Evolutionary conservation across 2,329 filamentous ascomycete species (phyloP), one percentile per base, ranked within the genome.

Genomic region (Coniochaeta sp.): DNA sequence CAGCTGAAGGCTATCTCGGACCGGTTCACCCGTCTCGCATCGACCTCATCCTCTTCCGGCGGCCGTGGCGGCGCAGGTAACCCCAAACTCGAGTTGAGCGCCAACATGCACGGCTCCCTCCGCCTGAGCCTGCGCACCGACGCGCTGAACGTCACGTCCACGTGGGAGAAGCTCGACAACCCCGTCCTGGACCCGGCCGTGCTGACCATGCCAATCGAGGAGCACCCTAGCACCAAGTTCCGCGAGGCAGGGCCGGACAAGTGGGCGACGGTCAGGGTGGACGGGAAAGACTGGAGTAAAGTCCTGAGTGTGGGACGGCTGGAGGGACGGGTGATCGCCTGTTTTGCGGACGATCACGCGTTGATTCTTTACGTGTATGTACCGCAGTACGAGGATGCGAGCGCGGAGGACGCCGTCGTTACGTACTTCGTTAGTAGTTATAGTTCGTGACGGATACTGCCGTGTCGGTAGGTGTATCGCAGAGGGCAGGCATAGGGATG

Each of bases 1-100:
- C 91, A 96, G 63, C 77, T 99, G 53, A 96, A 97, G 65, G 87
- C 86, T 56, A 94, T 99, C 56, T 95, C 90, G 4, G 94, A 99
- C 67, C 85, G 94, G 50, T 97, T 97, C 70, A 97, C 91, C 38
- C 92, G 89, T 63, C 81, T 97, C 3, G 89, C 89, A 3, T 70
- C 80, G 48, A 72, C 75, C 20, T 72, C 65, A n/a, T 60, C 63
- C 3, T 55, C 58, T 30, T 54, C 81, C 5, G 67, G 35, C 5
- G 45, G n/a, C 6, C 9, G 48, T 30, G 30, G 47, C 27, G 31
- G 58, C 51, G 55, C 53, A 20, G 51, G 51, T 12, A 71, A 72
- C 3, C 82, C 89, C 0, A 89, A 91, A 61, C 75, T 99, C 3
- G 90, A 96, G 65, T 72, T 97, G 40, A 86, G 86, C 51, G 94